A percentile compares a stretch with the other conserved stretches of the same genome.
Conservation (phyloP, 352 stramenopile genomes). For the Phytophthora multivora region DNA sequence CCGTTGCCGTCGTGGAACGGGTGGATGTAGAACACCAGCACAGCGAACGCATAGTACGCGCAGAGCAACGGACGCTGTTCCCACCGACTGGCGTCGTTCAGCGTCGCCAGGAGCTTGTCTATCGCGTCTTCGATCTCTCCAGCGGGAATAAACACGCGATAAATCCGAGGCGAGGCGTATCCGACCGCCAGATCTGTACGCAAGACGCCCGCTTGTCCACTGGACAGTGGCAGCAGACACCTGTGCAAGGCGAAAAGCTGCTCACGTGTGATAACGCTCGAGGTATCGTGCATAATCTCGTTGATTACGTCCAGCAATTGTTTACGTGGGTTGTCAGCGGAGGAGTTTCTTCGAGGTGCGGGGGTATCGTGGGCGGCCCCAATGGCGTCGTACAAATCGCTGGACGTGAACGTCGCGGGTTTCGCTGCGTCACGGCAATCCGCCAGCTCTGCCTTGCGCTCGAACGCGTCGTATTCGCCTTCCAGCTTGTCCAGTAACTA, state of each 20-base stretch:
- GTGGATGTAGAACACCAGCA: conserved; percentile 86
- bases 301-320: conserved; percentile 67
- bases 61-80: conserved; percentile 59
- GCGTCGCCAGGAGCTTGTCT: conserved; percentile 39
- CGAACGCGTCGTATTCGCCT: conserved; percentile 65
- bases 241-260: conserved; percentile 67
- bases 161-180: conserved; percentile 79
- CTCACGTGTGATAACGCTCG: conserved; percentile 54
- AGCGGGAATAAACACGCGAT: conserved; percentile 77
- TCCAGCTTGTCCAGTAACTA: conserved; percentile 55
- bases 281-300: conserved; percentile 61
- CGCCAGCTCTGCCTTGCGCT: conserved; percentile 42
- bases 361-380: conserved; percentile 58
- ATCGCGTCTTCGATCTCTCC: conserved; percentile 63
- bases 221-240: conserved; percentile 52
- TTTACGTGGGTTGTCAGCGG: conserved; percentile 32
- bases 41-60: conserved; percentile 80
- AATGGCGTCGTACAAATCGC: conserved; percentile 78
- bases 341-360: conserved; percentile 6
- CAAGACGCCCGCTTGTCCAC: conserved; percentile 51
- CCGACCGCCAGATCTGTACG: conserved; percentile 67
- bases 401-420: conserved; percentile 54
- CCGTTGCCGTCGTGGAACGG: conserved; percentile 88
- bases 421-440: conserved; percentile 45
- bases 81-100: conserved; percentile 56